Conservation (phyloP, 2,329 filamentous ascomycete species). For the Didymella arachidicola region DNA sequence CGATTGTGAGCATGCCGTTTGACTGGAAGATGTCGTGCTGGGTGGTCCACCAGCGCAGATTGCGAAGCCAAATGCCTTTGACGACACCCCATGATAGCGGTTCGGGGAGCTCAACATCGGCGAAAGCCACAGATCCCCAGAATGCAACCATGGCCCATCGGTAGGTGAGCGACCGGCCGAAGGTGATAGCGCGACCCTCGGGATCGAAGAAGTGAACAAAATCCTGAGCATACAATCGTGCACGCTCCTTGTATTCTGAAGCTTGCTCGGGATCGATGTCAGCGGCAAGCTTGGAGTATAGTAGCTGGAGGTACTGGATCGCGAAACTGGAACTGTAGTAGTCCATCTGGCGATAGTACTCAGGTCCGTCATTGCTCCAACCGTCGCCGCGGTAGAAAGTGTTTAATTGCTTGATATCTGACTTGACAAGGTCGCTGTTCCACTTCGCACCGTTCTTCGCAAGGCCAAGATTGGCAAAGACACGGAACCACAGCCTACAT, state of each 20-base stretch:
- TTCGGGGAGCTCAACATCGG: constrained; percentile 73
- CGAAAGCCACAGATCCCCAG: constrained; percentile 80
- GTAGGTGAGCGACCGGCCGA: constrained; percentile 79
- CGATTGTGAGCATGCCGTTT: constrained; percentile 76
- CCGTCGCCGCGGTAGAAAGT: constrained; percentile 83
- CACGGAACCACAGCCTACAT: constrained; percentile 80
- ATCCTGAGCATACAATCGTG: constrained; percentile 71
- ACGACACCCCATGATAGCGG: constrained; percentile 81
- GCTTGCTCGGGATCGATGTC: constrained; percentile 70
- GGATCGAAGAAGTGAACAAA: constrained; percentile 79
- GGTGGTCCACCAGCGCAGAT: constrained; percentile 81
- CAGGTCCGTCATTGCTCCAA: constrained; percentile 83
- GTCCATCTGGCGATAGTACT: constrained; percentile 82
- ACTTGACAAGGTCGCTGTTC: constrained; percentile 72
- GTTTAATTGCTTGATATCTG: constrained; percentile 78
- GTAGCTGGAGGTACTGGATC: constrained; percentile 79
- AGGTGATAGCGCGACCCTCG: constrained; percentile 75
- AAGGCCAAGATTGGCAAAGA: constrained; percentile 81
- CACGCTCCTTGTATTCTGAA: constrained; percentile 73
- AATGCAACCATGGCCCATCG: constrained; percentile 88
- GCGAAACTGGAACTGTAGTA: constrained; percentile 81
- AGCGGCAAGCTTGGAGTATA: constrained; percentile 76
- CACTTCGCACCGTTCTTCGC: constrained; percentile 77
- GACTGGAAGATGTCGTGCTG: constrained; percentile 77
- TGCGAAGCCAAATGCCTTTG: constrained; percentile 76